These are phyloP conservation scores for Trichoderma sp. DNA, from an alignment of 2,329 filamentous ascomycete genomes.

Conservation along the genomic window DNA sequence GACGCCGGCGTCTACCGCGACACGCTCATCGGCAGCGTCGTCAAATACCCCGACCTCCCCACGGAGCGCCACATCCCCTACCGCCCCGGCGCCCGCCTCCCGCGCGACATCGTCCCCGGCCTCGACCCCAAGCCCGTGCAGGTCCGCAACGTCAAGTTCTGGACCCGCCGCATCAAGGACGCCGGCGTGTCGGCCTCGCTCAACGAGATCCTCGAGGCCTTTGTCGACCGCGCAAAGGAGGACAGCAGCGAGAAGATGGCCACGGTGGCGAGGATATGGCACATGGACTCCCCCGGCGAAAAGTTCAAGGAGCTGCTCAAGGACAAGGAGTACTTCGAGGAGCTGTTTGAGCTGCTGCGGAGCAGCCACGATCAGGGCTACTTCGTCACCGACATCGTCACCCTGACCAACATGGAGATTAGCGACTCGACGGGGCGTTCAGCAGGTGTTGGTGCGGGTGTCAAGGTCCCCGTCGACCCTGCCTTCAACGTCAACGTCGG, in stretches of 20 bases:
- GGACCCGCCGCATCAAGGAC: slow-evolving; percentile 36
- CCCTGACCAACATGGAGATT: slow-evolving; percentile 35
- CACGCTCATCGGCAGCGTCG: slow-evolving; percentile 38
- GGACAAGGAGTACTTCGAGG: slow-evolving; percentile 36
- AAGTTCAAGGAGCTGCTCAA: slow-evolving; percentile 38
- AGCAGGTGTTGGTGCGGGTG: slow-evolving; percentile 29
- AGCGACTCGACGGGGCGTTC: slow-evolving; percentile 28
- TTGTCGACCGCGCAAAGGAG: slow-evolving; percentile 34
- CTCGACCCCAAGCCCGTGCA: slow-evolving; percentile 37
- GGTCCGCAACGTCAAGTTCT: slow-evolving; percentile 37
- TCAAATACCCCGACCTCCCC: slow-evolving; percentile 37
- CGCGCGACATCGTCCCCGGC: slow-evolving; percentile 34
- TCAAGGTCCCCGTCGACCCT: slow-evolving; percentile 31
- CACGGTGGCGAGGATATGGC: slow-evolving; percentile 38
- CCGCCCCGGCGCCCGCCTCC: slow-evolving; percentile 28
- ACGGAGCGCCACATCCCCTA: slow-evolving; percentile 37
- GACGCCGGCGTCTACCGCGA: slow-evolving; percentile 37
- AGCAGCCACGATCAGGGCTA: slow-evolving; percentile 34
- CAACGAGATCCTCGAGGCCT: slow-evolving; percentile 36
- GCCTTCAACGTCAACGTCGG: slow-evolving; percentile 32
- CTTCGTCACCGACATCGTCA: slow-evolving; percentile 38
- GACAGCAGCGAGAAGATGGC: slow-evolving; percentile 32
- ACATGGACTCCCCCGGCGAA: slow-evolving; percentile 38
- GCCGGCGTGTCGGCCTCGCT: slow-evolving; percentile 34
- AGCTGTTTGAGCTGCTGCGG: slow-evolving; percentile 36